These are phyloP conservation scores for Phytopythium ostracodes DNA, from an alignment of 352 stramenopile species.

Conservation along the genomic window DNA sequence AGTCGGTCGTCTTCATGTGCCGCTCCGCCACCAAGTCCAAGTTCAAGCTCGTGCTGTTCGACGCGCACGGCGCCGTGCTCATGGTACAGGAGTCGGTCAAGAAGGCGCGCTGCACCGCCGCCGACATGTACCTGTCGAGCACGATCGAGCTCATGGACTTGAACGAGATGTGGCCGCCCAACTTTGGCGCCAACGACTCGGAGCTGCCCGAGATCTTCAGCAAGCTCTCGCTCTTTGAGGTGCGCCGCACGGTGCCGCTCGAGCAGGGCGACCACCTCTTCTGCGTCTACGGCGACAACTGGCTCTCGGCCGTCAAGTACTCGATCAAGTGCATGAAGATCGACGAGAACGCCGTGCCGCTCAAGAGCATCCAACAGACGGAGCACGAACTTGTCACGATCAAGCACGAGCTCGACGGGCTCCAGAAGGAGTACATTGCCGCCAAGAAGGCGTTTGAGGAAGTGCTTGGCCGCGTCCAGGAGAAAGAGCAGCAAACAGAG, in stretches of 20 bases:
- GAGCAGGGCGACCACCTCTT: constrained; percentile 84
- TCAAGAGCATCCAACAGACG: constrained; percentile 65
- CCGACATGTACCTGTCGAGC: constrained; percentile 85
- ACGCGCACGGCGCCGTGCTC: constrained; percentile 67
- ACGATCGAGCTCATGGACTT: constrained; percentile 86
- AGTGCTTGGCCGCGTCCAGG: constrained; percentile 59
- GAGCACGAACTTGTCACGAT: constrained; percentile 73
- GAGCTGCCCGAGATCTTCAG: constrained; percentile 82
- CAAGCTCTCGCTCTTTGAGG: constrained; percentile 80
- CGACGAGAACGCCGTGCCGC: constrained; percentile 39
- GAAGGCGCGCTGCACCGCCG: constrained; percentile 74
- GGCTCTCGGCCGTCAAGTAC: constrained; percentile 86
- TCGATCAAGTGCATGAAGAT: constrained; percentile 86
- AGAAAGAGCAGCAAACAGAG: constrained; percentile 67
- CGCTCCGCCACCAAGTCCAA: constrained; percentile 82
- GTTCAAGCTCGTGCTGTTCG: constrained; percentile 88
- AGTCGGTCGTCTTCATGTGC: constrained; percentile 81
- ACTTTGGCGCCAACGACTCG: constrained; percentile 47
- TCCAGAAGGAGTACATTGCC: constrained; percentile 78
- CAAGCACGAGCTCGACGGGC: constrained; percentile 67
- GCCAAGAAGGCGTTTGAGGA: constrained; percentile 83
- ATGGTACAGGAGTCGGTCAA: constrained; percentile 84
- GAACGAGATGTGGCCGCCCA: constrained; percentile 70
- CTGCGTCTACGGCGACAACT: constrained; percentile 88
- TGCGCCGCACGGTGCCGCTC: constrained; percentile 71